phyloP scores from a whole-genome alignment of 2,329 filamentous ascomycete species.

The Monosporascus sp. region DNA sequence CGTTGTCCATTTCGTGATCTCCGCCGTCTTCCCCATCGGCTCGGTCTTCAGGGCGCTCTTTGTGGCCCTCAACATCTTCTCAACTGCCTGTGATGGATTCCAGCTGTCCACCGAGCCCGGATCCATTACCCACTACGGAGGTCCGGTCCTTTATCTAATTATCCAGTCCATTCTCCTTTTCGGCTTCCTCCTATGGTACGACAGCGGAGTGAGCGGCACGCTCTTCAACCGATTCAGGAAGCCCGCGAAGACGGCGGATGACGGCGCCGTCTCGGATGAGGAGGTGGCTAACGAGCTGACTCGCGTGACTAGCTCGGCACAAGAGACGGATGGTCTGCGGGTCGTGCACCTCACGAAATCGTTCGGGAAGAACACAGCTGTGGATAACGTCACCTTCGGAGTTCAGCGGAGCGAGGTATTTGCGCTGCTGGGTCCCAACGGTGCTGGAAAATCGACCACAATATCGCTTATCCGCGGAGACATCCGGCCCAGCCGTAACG shows the following conservation, averaged over 20 bases:
- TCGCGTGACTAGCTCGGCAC: slow-evolving; percentile 50
- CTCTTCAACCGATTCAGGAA: slow-evolving; percentile 32
- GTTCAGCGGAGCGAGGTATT: slow-evolving; percentile 79
- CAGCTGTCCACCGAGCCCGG: slow-evolving; percentile 63
- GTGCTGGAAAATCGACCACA: slow-evolving; percentile 85
- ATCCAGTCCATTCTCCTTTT: slow-evolving; percentile 69
- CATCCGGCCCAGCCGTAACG: slow-evolving; percentile 61
- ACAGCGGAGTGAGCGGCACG: slow-evolving; percentile 62
- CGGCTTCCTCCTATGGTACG: slow-evolving; percentile 68
- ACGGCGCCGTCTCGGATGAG: slow-evolving; percentile 37
- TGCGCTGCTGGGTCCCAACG: slow-evolving; percentile 83
- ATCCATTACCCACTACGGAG: slow-evolving; percentile 69
- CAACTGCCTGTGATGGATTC: slow-evolving; percentile 64
- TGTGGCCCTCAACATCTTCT: slow-evolving; percentile 77
- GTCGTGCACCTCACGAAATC: slow-evolving; percentile 75
- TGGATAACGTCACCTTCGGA: slow-evolving; percentile 84
- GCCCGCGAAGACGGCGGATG: slow-evolving; percentile 19
- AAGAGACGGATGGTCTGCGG: slow-evolving; percentile 60
- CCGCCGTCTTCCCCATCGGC: slow-evolving; percentile 68
- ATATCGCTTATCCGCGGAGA: slow-evolving; percentile 90
- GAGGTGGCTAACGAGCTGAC: slow-evolving; percentile 61
- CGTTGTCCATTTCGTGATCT: slow-evolving; percentile 70
- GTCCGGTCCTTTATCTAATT: slow-evolving; percentile 77
- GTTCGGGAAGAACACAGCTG: slow-evolving; percentile 70
- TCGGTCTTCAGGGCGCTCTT: slow-evolving; percentile 71